Evolutionary conservation across 768 basidiomycete genomes (phyloP), one percentile per base, ranked within the genome.

Genomic region (Infundibulicybe gibba): DNA sequence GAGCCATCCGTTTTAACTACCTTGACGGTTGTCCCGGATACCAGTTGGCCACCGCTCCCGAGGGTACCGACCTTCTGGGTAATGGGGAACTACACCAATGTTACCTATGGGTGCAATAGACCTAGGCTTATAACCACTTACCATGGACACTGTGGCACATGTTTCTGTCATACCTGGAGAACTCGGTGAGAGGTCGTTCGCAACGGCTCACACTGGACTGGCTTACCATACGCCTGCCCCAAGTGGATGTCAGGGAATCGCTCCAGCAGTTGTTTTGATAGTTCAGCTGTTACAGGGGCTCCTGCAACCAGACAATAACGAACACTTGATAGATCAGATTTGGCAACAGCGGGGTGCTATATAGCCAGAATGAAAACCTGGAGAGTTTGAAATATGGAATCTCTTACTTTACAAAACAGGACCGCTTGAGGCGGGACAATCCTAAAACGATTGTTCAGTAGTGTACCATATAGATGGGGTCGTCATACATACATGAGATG

Each of bases 381-480:
- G 8, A 25, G 25, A 25, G 25, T 25, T 25, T 8, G 21, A 9
- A 11, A 12, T 20, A 34, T 14, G 6, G 6, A 30, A n/a, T 13
- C 34, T 44, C 53, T 42, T 54, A 80, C 83, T 68, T 86, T 86
- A 71, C 79, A 80, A n/a, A 86, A 61, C 12, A 84, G 64, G 10
- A 86, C 76, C 5, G 81, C 72, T 47, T 84, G 80, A 14, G 84
- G 84, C 14, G 84, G 84, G 31, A 85, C 83, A 16, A 85, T 59
- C 47, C 81, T 84, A 43, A 13, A n/a, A 40, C 41, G 43, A 21
- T 32, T 19, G 15, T n/a, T 38, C n/a, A 38, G 49, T 12, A 34
- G 39, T 25, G 9, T 6, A 17, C 15, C 40, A 11, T 5, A 8
- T 15, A 6, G 15, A 30, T 21, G 13, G 19, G 13, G 15, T 12